Evolutionary conservation across 1,284 basidiomycete genomes (phyloP).

Genomic region (Xanthoconium separans): DNA sequence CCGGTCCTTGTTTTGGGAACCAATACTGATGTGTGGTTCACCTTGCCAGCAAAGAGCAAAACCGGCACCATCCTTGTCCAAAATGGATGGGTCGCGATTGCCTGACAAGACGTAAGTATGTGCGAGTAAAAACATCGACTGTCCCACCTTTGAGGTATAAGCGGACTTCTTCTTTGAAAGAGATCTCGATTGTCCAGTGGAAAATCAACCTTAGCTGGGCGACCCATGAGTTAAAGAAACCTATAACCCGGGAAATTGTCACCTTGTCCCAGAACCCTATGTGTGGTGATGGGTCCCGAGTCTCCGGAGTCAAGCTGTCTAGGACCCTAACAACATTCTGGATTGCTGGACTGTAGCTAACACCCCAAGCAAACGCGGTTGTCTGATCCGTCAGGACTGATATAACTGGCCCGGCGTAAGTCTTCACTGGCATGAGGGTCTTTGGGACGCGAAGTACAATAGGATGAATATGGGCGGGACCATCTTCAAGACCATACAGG

Average conservation of each 20-base stretch:
- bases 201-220: constrained; percentile 76
- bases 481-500: constrained; percentile 56
- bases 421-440: constrained; percentile 94
- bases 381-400: constrained; percentile 63
- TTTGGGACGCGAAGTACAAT: constrained; percentile 79
- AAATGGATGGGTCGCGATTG: constrained; percentile 78
- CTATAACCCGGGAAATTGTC: constrained; percentile 5
- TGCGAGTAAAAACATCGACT: not conserved
- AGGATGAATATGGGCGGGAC: constrained; percentile 51
- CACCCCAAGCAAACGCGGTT: constrained; percentile 86
- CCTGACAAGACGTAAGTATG: constrained; percentile 47
- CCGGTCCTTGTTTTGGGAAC: constrained; percentile 69
- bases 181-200: constrained; percentile 79
- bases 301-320: constrained; percentile 79
- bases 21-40: constrained; percentile 72
- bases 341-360: constrained; percentile 84
- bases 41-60: constrained; percentile 89
- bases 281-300: constrained; percentile 83
- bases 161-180: constrained; percentile 76
- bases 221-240: constrained; percentile 3
- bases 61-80: constrained; percentile 80
- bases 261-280: constrained; percentile 96
- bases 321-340: constrained; percentile 87
- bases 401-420: constrained; percentile 80
- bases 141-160: constrained; percentile 80